phyloP scores from a whole-genome alignment of 108 stramenopile genomes.

The Cyclotella choctawhatcheeana region DNA sequence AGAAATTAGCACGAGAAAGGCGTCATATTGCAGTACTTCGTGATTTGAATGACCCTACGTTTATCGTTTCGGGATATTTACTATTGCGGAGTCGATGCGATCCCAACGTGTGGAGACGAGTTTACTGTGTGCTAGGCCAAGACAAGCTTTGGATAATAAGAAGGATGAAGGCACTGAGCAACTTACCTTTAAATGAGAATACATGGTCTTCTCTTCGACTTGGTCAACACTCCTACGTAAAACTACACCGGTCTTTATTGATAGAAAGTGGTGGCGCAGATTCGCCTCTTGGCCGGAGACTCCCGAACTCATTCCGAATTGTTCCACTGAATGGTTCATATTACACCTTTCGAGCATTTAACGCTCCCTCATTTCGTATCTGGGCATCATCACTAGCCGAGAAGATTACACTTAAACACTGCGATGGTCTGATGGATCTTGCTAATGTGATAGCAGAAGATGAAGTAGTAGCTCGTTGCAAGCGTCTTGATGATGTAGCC shows the following conservation, averaged over 20 bases:
- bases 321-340: conserved; percentile 19
- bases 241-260: conserved; percentile 36
- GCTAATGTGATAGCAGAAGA: conserved; percentile 54
- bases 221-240: conserved; percentile 41
- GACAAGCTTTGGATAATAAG: conserved; percentile 50
- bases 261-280: conserved; percentile 29
- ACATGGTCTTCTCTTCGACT: conserved; percentile 31
- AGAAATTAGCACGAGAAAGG: conserved; percentile 36
- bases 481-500: conserved; percentile 38
- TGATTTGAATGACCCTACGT: conserved; percentile 41
- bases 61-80: conserved; percentile 53
- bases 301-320: conserved; percentile 48
- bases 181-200: conserved; percentile 8
- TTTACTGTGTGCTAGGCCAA: conserved; percentile 51
- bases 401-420: conserved; percentile 36
- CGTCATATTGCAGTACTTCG: conserved; percentile 34
- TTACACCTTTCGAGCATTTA: conserved; percentile 45
- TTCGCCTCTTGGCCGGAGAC: conserved; percentile 35
- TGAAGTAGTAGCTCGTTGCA: conserved; percentile 37
- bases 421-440: conserved; percentile 51
- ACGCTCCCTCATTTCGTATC: conserved; percentile 29
- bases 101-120: conserved; percentile 56
- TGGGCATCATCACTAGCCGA: conserved; percentile 41
- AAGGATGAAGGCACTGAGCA: conserved; percentile 36
- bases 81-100: conserved; percentile 46